These are phyloP conservation scores for Neospora caninum DNA, from an alignment of 169 alveolate species.

Conservation along the genomic window DNA sequence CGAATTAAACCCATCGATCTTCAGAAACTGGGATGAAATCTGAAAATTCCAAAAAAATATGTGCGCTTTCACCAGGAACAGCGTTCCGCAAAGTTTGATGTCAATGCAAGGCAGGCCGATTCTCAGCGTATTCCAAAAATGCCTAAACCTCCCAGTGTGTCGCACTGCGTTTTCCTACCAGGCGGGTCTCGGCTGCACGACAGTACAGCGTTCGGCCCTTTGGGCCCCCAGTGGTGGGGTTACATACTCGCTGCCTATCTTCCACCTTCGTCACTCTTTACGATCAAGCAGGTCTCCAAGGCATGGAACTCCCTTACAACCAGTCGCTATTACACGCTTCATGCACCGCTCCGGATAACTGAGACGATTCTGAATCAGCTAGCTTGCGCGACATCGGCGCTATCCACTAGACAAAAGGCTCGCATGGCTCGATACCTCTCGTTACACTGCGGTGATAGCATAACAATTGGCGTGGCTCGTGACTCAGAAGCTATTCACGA, in stretches of 20 bases:
- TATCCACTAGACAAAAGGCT: neutral
- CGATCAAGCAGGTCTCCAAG: conserved; percentile 25
- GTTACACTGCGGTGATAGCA: neutral
- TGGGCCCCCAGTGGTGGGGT: conserved; percentile 40
- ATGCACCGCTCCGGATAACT: conserved; percentile 14
- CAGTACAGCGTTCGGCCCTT: neutral
- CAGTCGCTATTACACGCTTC: neutral
- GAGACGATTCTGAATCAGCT: neutral
- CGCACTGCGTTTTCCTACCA: neutral
- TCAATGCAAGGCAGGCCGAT: too few species aligned
- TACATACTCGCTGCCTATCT: neutral
- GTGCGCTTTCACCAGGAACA: too few species aligned
- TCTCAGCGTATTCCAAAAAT: neutral
- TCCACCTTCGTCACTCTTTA: conserved; percentile 3
- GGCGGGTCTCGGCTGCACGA: neutral
- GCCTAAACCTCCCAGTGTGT: neutral
- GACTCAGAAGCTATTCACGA: conserved; percentile 6
- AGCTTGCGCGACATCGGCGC: neutral
- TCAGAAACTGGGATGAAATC: too few species aligned
- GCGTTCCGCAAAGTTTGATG: too few species aligned
- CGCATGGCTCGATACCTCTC: neutral
- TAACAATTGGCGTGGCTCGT: neutral
- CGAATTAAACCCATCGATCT: too few species aligned
- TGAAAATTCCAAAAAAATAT: too few species aligned
- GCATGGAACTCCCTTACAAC: conserved; percentile 11